Conservation (phyloP, 169 alveolate genomes). For the Plasmodium cynomolgi region DNA sequence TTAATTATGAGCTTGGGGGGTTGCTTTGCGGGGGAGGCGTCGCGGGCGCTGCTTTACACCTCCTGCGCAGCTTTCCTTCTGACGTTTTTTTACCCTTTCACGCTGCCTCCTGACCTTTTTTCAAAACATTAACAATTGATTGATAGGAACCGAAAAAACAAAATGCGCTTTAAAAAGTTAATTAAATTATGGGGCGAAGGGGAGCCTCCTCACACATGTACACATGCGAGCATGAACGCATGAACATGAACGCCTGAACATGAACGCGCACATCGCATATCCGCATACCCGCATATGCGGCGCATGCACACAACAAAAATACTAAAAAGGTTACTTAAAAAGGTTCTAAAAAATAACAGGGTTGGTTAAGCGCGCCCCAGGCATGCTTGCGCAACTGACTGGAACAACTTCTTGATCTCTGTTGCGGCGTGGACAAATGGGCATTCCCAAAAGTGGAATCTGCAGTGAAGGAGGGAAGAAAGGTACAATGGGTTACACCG, state of each 20-base stretch:
- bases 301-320: constrained; percentile 12
- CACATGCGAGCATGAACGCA: not conserved
- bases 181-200: not conserved
- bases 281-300: not conserved
- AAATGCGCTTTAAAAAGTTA: not conserved
- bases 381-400: constrained; percentile 82
- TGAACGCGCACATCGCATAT: not conserved
- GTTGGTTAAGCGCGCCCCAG: constrained; percentile 61
- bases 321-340: constrained; percentile 47
- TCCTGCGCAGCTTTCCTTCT: not conserved
- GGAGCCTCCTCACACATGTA: not conserved
- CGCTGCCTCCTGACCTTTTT: not conserved
- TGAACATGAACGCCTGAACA: constrained; percentile 1
- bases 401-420: constrained; percentile 83
- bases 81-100: not conserved
- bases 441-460: constrained; percentile 81
- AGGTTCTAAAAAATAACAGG: constrained; percentile 15
- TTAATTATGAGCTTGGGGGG: not conserved
- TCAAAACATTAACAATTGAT: not conserved
- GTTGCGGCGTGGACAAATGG: constrained; percentile 81
- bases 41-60: not conserved
- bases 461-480: not conserved
- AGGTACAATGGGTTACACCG: not conserved
- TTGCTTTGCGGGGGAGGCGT: not conserved
- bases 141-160: constrained; percentile 8